A percentile compares a stretch with the other conserved stretches of the same genome.
phyloP scores from a whole-genome alignment of 768 basidiomycete genomes.

The Phaeotremella skinneri region DNA sequence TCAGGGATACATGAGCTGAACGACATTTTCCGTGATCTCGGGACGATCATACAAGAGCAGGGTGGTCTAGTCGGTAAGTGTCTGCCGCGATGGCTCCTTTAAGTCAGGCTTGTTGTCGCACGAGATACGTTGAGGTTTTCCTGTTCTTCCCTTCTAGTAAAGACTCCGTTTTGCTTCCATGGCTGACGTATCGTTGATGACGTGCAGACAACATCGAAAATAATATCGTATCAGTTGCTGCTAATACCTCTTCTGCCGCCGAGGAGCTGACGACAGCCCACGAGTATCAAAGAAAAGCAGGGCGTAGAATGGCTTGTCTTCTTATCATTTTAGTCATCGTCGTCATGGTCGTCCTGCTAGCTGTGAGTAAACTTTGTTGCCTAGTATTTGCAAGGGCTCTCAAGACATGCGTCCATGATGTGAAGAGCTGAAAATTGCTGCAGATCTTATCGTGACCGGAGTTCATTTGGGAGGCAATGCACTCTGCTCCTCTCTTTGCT shows the following conservation, averaged over 20 bases:
- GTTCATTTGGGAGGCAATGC: neutral
- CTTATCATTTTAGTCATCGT: conserved; percentile 85
- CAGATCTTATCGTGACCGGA: conserved; percentile 6
- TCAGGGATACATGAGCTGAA: conserved; percentile 91
- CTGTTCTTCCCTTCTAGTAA: too few relatives aligned
- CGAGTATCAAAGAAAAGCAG: conserved; percentile 92
- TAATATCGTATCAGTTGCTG: conserved; percentile 81
- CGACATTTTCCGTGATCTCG: conserved; percentile 94
- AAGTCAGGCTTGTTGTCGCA: neutral
- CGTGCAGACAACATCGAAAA: conserved; percentile 85
- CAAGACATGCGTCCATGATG: neutral
- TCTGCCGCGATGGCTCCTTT: neutral
- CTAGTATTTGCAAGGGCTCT: neutral
- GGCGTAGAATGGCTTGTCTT: conserved; percentile 81
- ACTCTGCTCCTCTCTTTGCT: too few relatives aligned
- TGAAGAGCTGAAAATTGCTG: neutral
- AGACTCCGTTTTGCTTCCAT: neutral
- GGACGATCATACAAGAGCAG: conserved; percentile 90
- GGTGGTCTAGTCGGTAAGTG: conserved; percentile 85
- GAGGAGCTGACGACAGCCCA: conserved; percentile 84
- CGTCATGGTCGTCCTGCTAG: conserved; percentile 79
- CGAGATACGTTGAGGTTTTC: too few relatives aligned
- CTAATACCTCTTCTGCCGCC: conserved; percentile 75
- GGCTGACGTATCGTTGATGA: neutral
- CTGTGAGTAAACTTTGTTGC: conserved; percentile 62